phyloP scores from a whole-genome alignment of 148 eudicot species.

The Nepenthes mirabilis region DNA sequence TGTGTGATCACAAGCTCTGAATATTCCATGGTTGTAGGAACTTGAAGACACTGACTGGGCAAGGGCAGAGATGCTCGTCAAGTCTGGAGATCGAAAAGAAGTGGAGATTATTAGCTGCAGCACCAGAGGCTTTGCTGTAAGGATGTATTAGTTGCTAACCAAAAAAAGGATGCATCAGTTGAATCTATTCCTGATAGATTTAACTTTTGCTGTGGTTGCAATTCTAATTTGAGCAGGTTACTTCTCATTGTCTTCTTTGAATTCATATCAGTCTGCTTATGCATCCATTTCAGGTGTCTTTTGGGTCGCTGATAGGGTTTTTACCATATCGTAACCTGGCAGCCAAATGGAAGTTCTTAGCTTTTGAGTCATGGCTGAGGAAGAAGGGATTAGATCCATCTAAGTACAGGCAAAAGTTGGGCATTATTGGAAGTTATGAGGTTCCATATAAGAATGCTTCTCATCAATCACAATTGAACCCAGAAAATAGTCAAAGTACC shows the following conservation, averaged over 20 bases:
- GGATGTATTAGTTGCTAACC: background rate
- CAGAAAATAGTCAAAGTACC: slow-evolving; percentile 18
- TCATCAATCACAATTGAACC: slow-evolving; percentile 19
- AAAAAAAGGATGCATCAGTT: background rate
- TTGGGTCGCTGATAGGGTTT: slow-evolving; percentile 84
- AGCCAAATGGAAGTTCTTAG: slow-evolving; percentile 76
- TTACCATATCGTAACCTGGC: slow-evolving; percentile 86
- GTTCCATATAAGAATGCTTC: slow-evolving; percentile 15
- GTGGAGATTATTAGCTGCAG: slow-evolving; percentile 80
- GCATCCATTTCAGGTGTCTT: slow-evolving; percentile 52
- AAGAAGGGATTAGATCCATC: slow-evolving; percentile 73
- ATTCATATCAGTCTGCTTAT: background rate
- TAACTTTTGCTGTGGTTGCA: background rate
- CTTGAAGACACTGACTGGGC: slow-evolving; percentile 69
- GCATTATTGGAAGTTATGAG: slow-evolving; percentile 49
- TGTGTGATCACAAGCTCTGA: slow-evolving; percentile 8
- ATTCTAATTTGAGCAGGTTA: background rate
- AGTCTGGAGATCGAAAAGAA: slow-evolving; percentile 48
- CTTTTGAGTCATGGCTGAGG: slow-evolving; percentile 94
- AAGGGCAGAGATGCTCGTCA: slow-evolving; percentile 45
- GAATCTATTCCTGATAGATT: background rate
- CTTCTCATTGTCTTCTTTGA: background rate
- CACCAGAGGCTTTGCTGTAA: slow-evolving; percentile 83
- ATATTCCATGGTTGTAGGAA: slow-evolving; percentile 28
- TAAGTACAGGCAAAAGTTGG: slow-evolving; percentile 56